Base-by-base conservation (phyloP, 2,329 filamentous ascomycete genomes). In the Microascus cirrosus region DNA sequence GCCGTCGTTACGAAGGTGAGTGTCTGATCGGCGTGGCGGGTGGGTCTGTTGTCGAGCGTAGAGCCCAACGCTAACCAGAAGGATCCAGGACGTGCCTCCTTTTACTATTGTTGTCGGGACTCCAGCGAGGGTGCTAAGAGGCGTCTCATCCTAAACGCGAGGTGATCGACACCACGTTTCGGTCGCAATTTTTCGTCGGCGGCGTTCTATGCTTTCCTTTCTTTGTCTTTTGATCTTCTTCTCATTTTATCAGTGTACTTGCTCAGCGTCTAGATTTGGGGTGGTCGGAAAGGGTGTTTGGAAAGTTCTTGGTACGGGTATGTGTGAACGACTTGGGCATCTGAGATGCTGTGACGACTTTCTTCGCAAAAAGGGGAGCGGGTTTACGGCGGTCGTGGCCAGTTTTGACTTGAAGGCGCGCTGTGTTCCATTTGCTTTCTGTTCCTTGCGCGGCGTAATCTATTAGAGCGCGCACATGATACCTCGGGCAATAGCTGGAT, bases 1-100 rank as follows among this genome's bases (percentile, higher is more conserved):
- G 89, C 87, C 63, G 85, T 96, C 42, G 91, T 96, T 24, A 92
- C 89, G 1, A 93, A 87, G 84, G 77, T 81, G 68, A 63, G 74
- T 66, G 24, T 56, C 22, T 56, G 20, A 50, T 56, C 15, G 54
- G 1, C 39, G 20, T 18, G 45, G 25, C 28, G 11, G 28, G n/a
- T 42, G 34, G 28, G n/a, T 13, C 8, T n/a, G 45, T 11, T 24
- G n/a, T 39, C 53, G 11, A 15, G 56, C 20, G 15, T 25, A 28
- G 39, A n/a, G n/a, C 35, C 22, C 51, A 32, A 59, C 35, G 50
- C 50, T 57, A 54, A 34, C 53, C 48, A 13, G 25, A 18, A 36
- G 15, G 24, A n/a, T 51, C 34, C 54, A 79, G 76, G 79, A 87
- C 71, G 82, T 90, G 12, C 82, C 84, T 1, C 81, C 81, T 3